Evolutionary conservation across 2,329 filamentous ascomycete species (phyloP), one percentile per base, ranked within the genome.

Genomic region (Trichoderma sp.): DNA sequence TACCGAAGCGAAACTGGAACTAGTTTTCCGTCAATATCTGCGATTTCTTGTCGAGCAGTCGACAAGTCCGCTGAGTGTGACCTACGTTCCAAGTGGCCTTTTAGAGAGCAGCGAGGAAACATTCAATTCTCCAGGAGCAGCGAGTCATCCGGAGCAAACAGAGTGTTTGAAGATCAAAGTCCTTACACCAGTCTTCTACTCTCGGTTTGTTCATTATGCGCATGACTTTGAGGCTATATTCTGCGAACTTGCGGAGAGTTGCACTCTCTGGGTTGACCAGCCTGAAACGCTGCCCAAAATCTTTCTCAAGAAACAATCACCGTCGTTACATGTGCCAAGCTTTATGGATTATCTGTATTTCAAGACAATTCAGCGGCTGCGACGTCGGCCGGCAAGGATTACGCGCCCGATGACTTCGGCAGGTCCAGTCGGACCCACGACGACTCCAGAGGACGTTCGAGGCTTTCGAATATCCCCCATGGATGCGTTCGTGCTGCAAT

Each of bases 101-200:
- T 71, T 79, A 26, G 76, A 82, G 47, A 28, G 28, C 28, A 75
- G 77, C 4, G 76, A 81, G 15, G 82, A 85, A 74, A 75, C 80
- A 30, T 82, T 85, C 73, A 74, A 74, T 23, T 85, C 83, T 5
- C 71, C 76, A 6, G 65, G 74, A 3, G 78, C 79, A 15, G 68
- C 72, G 12, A 66, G 75, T 2, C 68, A 75, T 0, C 68, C 62
- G 13, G 65, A 72, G 3, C 50, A 68, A 3, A 72, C 73, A 3
- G 80, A 84, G 26, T 79, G 84, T 0, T 26, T 92, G 6, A 86
- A 87, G 57, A 81, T 93, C 62, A 86, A 85, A 68, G 82, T 93
- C 5, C 78, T 91, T 23, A 91, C 88, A 0, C 91, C 91, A 1
- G 83, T 82, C 0, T 93, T 93, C 76, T 93, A 93, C 81, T 85